Base-by-base conservation (phyloP, 495 filamentous ascomycete species). In the Tuber calosporum region DNA sequence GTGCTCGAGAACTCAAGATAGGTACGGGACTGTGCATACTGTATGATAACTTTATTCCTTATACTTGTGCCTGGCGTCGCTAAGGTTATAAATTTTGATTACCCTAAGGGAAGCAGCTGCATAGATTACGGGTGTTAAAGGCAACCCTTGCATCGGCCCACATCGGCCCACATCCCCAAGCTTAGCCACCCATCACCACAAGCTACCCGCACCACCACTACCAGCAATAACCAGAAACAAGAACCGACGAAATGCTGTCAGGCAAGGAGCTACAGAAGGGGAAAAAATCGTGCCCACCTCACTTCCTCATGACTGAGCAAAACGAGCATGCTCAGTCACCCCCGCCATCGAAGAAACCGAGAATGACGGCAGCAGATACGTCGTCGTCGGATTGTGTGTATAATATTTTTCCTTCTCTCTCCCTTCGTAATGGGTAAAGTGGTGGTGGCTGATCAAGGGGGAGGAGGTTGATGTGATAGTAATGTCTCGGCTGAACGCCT, bases 341-440 rank as follows among this genome's bases (percentile, higher is more conserved):
- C 69, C 75, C 40, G 11, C 58, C 67, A 19, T 38, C 30, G 9
- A 69, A 77, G 8, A 78, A 78, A 42, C 76, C 74, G 13, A 77
- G 70, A 69, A 77, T 78, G 43, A 38, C 70, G 22, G 34, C 74
- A 1, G 19, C 69, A 36, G 43, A 68, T 37, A 75, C 76, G 17
- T 77, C 76, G 17, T 77, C 76, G 30, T 71, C 76, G 34, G 76
- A 78, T 19, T 26, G 76, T 78, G 40, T 8, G 41, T 66, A 62
- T 15, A 34, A 58, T 58, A 30, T 34, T 40, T 38, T 26, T 38
- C 66, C 66, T 42, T 2, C 9, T 53, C 6, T 20, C 5, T 4
- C 39, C 22, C 19, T 30, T 66, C 38, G 43, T 48, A 37, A 69
- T 36, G n/a, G 66, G 20, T 40, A 5, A 30, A 39, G 53, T 62